Conservation (phyloP, 1,139 yeast species). For the Kazachstania sp. region DNA sequence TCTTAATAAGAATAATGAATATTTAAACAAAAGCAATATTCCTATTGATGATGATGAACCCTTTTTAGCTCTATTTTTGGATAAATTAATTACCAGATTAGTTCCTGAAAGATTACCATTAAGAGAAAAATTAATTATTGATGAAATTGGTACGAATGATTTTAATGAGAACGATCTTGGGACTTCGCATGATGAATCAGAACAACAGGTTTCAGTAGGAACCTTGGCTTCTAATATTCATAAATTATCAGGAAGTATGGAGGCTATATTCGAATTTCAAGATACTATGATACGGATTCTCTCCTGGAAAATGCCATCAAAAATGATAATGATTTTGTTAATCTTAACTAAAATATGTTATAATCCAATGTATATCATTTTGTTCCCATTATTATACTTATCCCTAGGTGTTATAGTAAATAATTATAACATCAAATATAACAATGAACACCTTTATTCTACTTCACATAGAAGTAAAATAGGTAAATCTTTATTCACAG, state of each 20-base stretch:
- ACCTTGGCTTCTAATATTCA: conserved; percentile 44
- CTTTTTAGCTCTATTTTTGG: conserved; percentile 51
- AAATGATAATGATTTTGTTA: conserved; percentile 46
- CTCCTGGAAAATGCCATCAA: conserved; percentile 56
- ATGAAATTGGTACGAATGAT: conserved; percentile 16
- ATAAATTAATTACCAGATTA: conserved; percentile 41
- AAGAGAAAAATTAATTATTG: conserved; percentile 33
- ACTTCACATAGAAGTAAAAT: not conserved
- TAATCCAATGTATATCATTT: conserved; percentile 61
- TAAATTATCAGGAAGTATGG: conserved; percentile 45
- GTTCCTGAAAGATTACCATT: conserved; percentile 43
- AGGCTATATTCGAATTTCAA: conserved; percentile 45
- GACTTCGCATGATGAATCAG: conserved; percentile 10
- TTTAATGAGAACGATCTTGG: not conserved
- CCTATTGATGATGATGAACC: not conserved
- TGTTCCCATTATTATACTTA: conserved; percentile 53
- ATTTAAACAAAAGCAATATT: not conserved
- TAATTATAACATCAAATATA: conserved; percentile 65
- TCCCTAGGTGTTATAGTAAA: conserved; percentile 59
- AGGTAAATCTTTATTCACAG: conserved; percentile 48
- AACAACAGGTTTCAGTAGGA: conserved; percentile 45
- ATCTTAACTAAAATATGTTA: conserved; percentile 52
- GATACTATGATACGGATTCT: conserved; percentile 47
- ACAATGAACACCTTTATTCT: conserved; percentile 34
- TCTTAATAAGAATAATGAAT: not conserved